phyloP scores from a whole-genome alignment of 768 basidiomycete species.

The Austroboletus festivus region DNA sequence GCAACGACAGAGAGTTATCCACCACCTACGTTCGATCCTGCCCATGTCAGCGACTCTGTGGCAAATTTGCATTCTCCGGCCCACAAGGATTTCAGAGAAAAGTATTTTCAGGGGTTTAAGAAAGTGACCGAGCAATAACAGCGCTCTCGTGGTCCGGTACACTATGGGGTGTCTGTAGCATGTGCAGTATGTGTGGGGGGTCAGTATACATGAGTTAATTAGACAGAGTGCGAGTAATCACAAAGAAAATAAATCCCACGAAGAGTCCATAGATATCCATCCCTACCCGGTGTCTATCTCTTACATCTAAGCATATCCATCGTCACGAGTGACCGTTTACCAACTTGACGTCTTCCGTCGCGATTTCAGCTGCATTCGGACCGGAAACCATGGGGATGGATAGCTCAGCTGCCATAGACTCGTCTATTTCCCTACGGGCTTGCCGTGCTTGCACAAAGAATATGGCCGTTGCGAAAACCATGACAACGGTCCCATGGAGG shows the following conservation, averaged over 20 bases:
- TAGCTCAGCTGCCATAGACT: constrained; percentile 38
- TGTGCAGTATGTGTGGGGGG: too few relatives aligned
- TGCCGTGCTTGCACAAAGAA: constrained; percentile 61
- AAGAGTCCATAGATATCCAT: neutral
- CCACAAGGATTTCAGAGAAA: constrained; percentile 84
- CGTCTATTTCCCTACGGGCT: constrained; percentile 59
- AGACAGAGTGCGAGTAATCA: neutral
- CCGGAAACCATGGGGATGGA: neutral
- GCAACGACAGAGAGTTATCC: constrained; percentile 41
- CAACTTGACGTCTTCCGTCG: neutral
- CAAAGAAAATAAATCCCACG: neutral
- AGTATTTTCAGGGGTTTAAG: constrained; percentile 83
- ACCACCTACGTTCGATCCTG: constrained; percentile 52
- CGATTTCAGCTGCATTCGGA: neutral
- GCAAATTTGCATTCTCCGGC: constrained; percentile 61
- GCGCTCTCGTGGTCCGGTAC: neutral
- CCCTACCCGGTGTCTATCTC: neutral
- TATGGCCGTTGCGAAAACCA: constrained; percentile 38
- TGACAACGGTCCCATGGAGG: constrained; percentile 55
- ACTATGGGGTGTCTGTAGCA: neutral
- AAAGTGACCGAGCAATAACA: constrained; percentile 28
- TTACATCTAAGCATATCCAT: neutral
- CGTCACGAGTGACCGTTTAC: neutral
- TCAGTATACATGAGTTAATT: too few relatives aligned
- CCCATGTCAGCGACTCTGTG: constrained; percentile 4